Conservation (phyloP, 768 basidiomycete species). For the Coprinellus micaceus region DNA sequence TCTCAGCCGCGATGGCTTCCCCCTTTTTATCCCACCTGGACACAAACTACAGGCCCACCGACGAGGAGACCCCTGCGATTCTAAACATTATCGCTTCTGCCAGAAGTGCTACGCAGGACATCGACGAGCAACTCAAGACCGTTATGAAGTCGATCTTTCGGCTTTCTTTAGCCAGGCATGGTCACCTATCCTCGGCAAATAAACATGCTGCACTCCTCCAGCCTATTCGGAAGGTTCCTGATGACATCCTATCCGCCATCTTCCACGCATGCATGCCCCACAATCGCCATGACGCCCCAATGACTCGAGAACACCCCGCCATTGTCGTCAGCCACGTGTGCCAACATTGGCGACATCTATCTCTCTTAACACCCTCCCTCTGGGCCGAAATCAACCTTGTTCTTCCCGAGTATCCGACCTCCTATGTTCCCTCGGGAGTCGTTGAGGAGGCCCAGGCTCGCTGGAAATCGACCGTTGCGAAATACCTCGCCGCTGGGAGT, state of each 20-base stretch:
- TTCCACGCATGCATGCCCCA: not conserved
- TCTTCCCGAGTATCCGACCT: too few relatives aligned
- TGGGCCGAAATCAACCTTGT: not conserved
- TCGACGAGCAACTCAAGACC: not conserved
- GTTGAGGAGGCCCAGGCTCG: too few relatives aligned
- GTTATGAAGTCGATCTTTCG: too few relatives aligned
- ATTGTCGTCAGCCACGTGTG: not conserved
- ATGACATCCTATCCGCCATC: not conserved
- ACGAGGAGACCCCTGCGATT: not conserved
- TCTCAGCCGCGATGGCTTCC: too few relatives aligned
- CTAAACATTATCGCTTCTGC: not conserved
- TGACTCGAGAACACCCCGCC: not conserved
- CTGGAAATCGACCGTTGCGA: too few relatives aligned
- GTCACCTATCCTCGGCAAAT: too few relatives aligned
- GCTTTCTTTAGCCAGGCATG: too few relatives aligned
- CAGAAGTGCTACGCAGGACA: not conserved
- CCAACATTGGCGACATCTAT: not conserved
- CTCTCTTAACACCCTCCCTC: not conserved
- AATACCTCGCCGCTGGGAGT: too few relatives aligned
- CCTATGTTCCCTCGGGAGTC: too few relatives aligned
- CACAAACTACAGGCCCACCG: not conserved
- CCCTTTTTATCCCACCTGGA: not conserved
- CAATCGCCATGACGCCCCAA: not conserved
- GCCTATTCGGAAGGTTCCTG: not conserved
- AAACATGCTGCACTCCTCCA: not conserved